Evolutionary conservation across 768 basidiomycete species (phyloP), one percentile per base, ranked within the genome.

Genomic region (Termitomyces heimii): DNA sequence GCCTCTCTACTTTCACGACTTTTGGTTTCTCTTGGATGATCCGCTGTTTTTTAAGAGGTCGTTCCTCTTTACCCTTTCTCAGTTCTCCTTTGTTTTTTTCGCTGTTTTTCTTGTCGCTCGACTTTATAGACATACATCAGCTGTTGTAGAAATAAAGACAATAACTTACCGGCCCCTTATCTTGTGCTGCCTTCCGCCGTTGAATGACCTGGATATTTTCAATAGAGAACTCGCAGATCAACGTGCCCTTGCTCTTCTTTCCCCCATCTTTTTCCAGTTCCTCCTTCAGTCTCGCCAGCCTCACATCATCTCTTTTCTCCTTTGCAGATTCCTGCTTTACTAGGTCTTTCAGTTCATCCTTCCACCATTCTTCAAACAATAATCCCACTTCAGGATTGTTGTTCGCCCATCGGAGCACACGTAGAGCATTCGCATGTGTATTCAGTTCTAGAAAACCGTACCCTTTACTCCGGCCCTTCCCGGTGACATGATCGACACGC

Each of bases 191-290:
- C 39, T 79, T 77, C 64, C 94, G 77, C 55, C 92, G 77, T 61
- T 89, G 88, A 39, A 94, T 86, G 31, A 95, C 92, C 71, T 94
- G 89, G 20, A 92, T 75, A 66, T 98, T 98, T 75, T 98, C 94
- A 51, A 98, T 93, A 40, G 93, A 94, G 71, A 97, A 97, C 73
- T 98, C 95, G n/a, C 94, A 84, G 64, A 96, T 87, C 59, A 97
- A 70, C 18, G 75, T 74, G 39, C 77, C 82, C 45, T 75, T 76
- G 18, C 69, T 72, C 57, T 73, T 77, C 56, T 74, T 79, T 39
- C 63, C 64, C 44, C 61, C 66, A 6, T 62, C 71, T 47, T 77
- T 78, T 59, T 81, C 80, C 14, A 73, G 70, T 65, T 86, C 83
- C 26, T 77, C 77, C 64, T 85, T 83, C 61, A 87, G 70, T 63